A percentile compares a stretch with the other conserved stretches of the same genome.
These are phyloP conservation scores for Leccinum glutinopallens DNA, from an alignment of 1,284 basidiomycete genomes.

Conservation along the genomic window DNA sequence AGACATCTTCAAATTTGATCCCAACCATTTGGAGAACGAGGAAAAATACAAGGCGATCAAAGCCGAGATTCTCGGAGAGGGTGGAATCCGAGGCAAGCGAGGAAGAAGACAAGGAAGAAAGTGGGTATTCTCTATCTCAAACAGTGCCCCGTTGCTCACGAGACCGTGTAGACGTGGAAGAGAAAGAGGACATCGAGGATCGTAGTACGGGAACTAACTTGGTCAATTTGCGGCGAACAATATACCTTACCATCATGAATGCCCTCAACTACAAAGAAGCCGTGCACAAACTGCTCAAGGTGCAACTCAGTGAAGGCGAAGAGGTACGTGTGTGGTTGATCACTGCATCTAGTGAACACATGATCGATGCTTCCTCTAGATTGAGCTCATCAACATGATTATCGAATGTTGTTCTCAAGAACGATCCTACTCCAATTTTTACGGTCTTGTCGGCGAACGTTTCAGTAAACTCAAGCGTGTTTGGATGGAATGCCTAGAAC, in stretches of 20 bases:
- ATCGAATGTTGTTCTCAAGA: conserved; percentile 99
- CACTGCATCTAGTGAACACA: background rate
- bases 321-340: conserved; percentile 60
- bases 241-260: conserved; percentile 99
- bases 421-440: conserved; percentile 95
- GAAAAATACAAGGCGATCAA: conserved; percentile 93
- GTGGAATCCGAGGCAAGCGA: conserved; percentile 62
- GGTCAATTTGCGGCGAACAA: conserved; percentile 91
- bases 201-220: conserved; percentile 94
- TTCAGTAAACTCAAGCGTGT: conserved; percentile 95
- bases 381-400: conserved; percentile 97
- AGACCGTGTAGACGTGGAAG: conserved; percentile 52
- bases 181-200: conserved; percentile 91
- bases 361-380: conserved; percentile 46
- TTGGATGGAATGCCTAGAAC: conserved; percentile 90
- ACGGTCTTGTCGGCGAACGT: conserved; percentile 93
- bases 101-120: conserved; percentile 50
- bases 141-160: conserved; percentile 16
- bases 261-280: conserved; percentile 98
- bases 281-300: conserved; percentile 95
- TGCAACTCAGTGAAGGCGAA: conserved; percentile 89
- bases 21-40: conserved; percentile 89
- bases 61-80: conserved; percentile 90
- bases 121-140: background rate
- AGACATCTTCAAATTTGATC: conserved; percentile 97